A percentile compares a stretch with the other conserved stretches of the same genome.
These are phyloP conservation scores for Silene vulgaris DNA, from an alignment of 179 eudicot species.

Conservation along the genomic window DNA sequence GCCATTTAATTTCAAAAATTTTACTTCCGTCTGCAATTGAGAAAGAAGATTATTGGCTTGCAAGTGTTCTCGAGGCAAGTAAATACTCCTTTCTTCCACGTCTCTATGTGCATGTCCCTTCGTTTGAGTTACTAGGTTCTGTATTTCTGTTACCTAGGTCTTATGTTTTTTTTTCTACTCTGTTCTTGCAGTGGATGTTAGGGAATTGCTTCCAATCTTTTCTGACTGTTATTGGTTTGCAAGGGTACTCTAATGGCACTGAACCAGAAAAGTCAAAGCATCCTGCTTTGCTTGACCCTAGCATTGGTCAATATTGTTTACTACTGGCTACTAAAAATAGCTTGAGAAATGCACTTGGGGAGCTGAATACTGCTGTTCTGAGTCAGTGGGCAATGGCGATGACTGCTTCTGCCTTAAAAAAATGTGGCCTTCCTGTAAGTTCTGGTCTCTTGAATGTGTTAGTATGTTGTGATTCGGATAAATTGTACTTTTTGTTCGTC, in stretches of 20 bases:
- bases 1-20: slow-evolving; percentile 56
- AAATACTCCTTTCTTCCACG: neutral
- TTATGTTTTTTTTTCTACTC: slow-evolving; percentile 12
- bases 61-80: slow-evolving; percentile 76
- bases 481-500: neutral
- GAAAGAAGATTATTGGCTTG: slow-evolving; percentile 77
- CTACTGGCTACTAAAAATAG: slow-evolving; percentile 63
- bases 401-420: slow-evolving; percentile 60
- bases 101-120: neutral
- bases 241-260: slow-evolving; percentile 33
- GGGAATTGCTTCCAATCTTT: slow-evolving; percentile 65
- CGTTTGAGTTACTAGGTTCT: neutral
- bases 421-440: slow-evolving; percentile 89
- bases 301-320: slow-evolving; percentile 77
- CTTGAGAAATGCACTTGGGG: slow-evolving; percentile 85
- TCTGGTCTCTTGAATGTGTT: slow-evolving; percentile 14
- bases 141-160: slow-evolving; percentile 17
- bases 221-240: slow-evolving; percentile 51
- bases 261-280: slow-evolving; percentile 34
- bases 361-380: slow-evolving; percentile 54
- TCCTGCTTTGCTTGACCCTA: slow-evolving; percentile 67
- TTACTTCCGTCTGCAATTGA: slow-evolving; percentile 83
- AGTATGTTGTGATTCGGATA: slow-evolving; percentile 4
- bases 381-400: slow-evolving; percentile 65
- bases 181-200: slow-evolving; percentile 60